Conservation (phyloP, 768 basidiomycete species). For the Auriscalpium orientale region DNA sequence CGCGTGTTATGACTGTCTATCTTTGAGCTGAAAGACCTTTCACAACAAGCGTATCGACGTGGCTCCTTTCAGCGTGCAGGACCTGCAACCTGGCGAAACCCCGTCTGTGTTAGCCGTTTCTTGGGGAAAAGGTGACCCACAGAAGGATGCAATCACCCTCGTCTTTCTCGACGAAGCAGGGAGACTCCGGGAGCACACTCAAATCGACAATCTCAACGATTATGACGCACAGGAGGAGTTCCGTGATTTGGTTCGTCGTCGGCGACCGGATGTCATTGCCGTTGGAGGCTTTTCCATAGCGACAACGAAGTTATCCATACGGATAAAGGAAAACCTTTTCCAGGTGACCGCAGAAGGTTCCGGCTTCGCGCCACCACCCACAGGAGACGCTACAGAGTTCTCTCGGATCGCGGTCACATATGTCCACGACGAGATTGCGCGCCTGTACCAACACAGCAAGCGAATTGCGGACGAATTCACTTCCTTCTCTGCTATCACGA, state of each 20-base stretch:
- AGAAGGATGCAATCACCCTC: slow-evolving; percentile 79
- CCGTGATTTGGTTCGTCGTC: slow-evolving; percentile 69
- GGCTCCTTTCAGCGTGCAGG: slow-evolving; percentile 58
- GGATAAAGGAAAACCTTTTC: slow-evolving; percentile 51
- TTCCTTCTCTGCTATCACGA: slow-evolving; percentile 64
- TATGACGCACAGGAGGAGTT: slow-evolving; percentile 64
- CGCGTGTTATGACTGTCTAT: background rate
- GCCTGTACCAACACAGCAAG: slow-evolving; percentile 87
- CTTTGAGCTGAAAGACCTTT: slow-evolving; percentile 9
- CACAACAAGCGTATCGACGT: slow-evolving; percentile 69
- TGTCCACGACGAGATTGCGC: slow-evolving; percentile 84
- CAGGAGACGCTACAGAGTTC: slow-evolving; percentile 20
- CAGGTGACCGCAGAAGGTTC: slow-evolving; percentile 1
- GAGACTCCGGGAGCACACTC: slow-evolving; percentile 82
- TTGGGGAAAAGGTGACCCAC: slow-evolving; percentile 92
- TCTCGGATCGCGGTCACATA: slow-evolving; percentile 73
- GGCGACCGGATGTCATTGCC: slow-evolving; percentile 83
- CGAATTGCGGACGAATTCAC: slow-evolving; percentile 82
- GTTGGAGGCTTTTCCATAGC: slow-evolving; percentile 84
- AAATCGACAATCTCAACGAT: slow-evolving; percentile 82
- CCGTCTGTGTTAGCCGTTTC: slow-evolving; percentile 83
- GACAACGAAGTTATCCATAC: slow-evolving; percentile 60
- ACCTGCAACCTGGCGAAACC: slow-evolving; percentile 62
- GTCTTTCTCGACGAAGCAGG: slow-evolving; percentile 87
- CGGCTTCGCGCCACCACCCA: slow-evolving; percentile 3